Percentiles rank a stretch among this genome's conserved stretches.
Conservation (phyloP, 805 yeast species). For the Zygotorulaspora chibaensis region DNA sequence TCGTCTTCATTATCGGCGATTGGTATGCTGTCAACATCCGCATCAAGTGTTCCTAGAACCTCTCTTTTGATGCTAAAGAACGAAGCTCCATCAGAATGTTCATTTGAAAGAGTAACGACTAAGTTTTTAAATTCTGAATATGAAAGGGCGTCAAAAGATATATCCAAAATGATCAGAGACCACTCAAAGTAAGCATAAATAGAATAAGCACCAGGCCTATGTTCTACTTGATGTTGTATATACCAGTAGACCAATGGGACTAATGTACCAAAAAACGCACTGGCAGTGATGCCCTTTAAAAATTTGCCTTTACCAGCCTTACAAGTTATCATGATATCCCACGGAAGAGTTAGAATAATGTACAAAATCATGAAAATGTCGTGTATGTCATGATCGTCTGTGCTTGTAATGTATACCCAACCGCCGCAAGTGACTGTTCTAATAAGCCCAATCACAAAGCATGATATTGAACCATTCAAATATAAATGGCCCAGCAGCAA, state of each 20-base stretch:
- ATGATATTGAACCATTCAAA: conserved; percentile 28
- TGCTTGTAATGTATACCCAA: conserved; percentile 95
- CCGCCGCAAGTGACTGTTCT: conserved; percentile 97
- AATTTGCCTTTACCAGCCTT: conserved; percentile 42
- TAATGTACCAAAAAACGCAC: conserved; percentile 63
- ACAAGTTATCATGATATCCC: conserved; percentile 65
- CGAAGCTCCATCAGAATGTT: conserved; percentile 21
- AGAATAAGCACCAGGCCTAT: conserved; percentile 90
- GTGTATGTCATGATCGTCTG: conserved; percentile 95
- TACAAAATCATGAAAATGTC: conserved; percentile 93
- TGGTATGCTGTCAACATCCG: background rate
- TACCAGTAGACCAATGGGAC: conserved; percentile 84
- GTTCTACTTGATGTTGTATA: conserved; percentile 88
- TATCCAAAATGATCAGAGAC: conserved; percentile 78
- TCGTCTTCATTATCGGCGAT: conserved; percentile 13
- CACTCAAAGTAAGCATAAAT: conserved; percentile 93
- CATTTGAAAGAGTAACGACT: conserved; percentile 38
- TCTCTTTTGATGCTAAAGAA: conserved; percentile 13
- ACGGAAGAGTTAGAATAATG: conserved; percentile 84
- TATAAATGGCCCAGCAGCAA: conserved; percentile 45
- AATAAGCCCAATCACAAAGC: conserved; percentile 55
- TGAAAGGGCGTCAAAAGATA: conserved; percentile 80
- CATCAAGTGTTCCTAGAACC: conserved; percentile 1
- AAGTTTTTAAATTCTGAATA: conserved; percentile 62
- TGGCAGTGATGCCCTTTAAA: conserved; percentile 50